These are phyloP conservation scores for Aspergillus luchuensis DNA, from an alignment of 2,329 filamentous ascomycete species.

Conservation along the genomic window DNA sequence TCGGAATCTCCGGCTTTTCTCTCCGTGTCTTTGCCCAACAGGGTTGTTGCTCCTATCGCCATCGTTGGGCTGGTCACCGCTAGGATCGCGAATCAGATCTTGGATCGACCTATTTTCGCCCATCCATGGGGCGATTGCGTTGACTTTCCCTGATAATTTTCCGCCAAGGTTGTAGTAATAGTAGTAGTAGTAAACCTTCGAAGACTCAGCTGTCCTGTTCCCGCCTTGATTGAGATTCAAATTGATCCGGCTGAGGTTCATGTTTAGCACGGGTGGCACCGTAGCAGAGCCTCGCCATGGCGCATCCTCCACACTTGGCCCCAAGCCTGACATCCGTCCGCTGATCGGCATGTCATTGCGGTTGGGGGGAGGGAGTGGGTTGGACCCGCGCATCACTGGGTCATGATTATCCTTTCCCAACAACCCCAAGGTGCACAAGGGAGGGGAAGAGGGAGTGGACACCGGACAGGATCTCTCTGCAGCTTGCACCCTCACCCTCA, in stretches of 20 bases:
- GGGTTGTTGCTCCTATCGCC: not conserved
- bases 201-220: not conserved
- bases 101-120: no score
- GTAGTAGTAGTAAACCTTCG: no score
- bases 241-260: not conserved
- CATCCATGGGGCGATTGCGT: no score
- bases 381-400: not conserved
- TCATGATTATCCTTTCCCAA: not conserved
- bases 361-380: not conserved
- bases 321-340: not conserved
- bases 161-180: no score
- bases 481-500: not conserved
- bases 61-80: not conserved
- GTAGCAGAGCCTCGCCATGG: not conserved
- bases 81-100: not conserved
- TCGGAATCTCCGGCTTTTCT: not conserved
- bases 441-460: no score
- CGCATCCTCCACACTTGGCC: not conserved
- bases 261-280: not conserved
- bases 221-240: not conserved
- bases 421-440: not conserved
- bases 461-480: no score
- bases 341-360: slow-evolving; percentile 1
- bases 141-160: no score
- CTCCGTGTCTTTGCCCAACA: not conserved